Base-by-base conservation (phyloP, 257 asterid species). In the Solanum corneliomulleri region DNA sequence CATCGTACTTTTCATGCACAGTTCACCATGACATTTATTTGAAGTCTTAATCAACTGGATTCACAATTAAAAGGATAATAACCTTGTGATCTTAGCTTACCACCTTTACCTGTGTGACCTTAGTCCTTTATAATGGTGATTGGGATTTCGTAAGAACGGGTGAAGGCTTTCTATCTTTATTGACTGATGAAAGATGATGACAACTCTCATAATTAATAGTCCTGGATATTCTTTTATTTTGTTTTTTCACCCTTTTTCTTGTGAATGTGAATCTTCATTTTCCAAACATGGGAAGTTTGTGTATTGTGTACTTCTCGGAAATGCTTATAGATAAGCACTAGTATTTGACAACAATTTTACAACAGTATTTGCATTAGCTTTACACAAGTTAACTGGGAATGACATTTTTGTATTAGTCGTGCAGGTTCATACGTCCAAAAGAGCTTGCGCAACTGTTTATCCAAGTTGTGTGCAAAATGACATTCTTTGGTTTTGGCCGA, bases 401-500 rank as follows among this genome's bases (percentile, higher is more conserved):
- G 78, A 90, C 62, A 80, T 52, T 91, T 86, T 11, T 42, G 49
- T 69, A 87, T 82, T 39, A 58, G 68, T 16, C 69, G n/a, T 86
- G 91, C 94, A 96, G 98, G 78, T 95, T 83, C 98, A 96, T 90
- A 93, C 98, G 52, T 94, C 97, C 71, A 89, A 92, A 33, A 95
- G 88, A 90, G 99, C 98, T 9, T 95, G 98, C 89, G 98, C 94
- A 37, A 92, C 97, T 80, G 96, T 85, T 86, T 96, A 96, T 91
- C 99, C 99, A 41, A 90, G 94, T 88, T 94, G 94, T 76, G 96
- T 92, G 86, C 98, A 94, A 90, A 96, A 96, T 85, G 96, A 91
- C 84, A 91, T 96, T 92, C 91, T 96, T 86, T 96, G 99, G 98
- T 94, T 96, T 90, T 96, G 99, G 99, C 98, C 98, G 3, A 96